Percentiles rank a stretch among this genome's conserved stretches.
phyloP scores from a whole-genome alignment of 768 basidiomycete species.

The Hysterangium stoloniferum region DNA sequence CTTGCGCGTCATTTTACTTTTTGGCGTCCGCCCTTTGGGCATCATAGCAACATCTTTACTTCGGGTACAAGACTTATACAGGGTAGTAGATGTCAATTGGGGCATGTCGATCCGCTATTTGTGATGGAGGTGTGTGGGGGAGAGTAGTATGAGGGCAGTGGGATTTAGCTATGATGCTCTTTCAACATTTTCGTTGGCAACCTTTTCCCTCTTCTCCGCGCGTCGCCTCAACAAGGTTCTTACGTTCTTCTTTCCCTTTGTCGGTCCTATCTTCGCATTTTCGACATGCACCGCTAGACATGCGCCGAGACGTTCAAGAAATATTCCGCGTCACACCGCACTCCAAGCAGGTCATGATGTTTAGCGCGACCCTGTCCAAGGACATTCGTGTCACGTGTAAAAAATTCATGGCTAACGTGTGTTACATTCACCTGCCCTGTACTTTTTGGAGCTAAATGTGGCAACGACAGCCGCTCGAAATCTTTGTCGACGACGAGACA shows the following conservation, averaged over 20 bases:
- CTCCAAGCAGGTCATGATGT: conserved; percentile 99
- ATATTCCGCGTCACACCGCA: conserved; percentile 98
- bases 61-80: not conserved
- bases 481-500: conserved; percentile 99
- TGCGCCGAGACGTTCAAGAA: conserved; percentile 99
- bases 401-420: conserved; percentile 98
- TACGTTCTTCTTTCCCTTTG: conserved; percentile 43
- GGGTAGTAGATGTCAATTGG: not conserved
- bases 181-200: conserved; percentile 4
- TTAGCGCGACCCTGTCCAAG: conserved; percentile 95
- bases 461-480: conserved; percentile 80
- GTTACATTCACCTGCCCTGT: conserved; percentile 26
- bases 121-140: conserved; percentile 4
- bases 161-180: not conserved
- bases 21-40: conserved; percentile 15
- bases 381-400: conserved; percentile 97
- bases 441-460: not conserved
- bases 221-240: conserved; percentile 28
- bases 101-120: conserved; percentile 2
- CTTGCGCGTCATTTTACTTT: conserved; percentile 24
- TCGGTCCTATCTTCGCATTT: conserved; percentile 50
- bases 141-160: not conserved
- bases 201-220: conserved; percentile 11
- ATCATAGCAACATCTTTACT: conserved; percentile 9
- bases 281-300: conserved; percentile 81